A percentile compares a stretch with the other conserved stretches of the same genome.
phyloP scores from a whole-genome alignment of 2,329 filamentous ascomycete species.

The Fusarium sp. region DNA sequence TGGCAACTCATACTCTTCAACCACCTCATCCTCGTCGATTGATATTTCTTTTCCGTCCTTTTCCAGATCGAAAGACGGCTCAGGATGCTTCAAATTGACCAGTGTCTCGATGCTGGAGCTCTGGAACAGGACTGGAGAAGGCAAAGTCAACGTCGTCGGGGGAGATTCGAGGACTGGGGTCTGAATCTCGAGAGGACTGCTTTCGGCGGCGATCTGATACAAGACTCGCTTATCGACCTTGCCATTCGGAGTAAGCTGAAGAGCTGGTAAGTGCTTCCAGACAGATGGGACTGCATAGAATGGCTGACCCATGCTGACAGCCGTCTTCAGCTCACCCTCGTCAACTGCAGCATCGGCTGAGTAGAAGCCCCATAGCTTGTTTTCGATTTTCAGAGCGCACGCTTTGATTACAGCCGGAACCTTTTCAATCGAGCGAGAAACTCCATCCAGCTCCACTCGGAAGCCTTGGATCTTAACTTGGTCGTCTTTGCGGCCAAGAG shows the following conservation, averaged over 20 bases:
- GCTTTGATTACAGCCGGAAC: constrained; percentile 7
- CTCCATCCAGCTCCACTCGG: constrained; percentile 20
- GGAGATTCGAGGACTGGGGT: neutral
- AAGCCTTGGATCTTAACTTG: constrained; percentile 32
- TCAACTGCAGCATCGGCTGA: constrained; percentile 13
- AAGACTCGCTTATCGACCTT: constrained; percentile 23
- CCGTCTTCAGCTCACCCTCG: constrained; percentile 15
- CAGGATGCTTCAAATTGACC: neutral
- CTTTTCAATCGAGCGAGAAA: constrained; percentile 18
- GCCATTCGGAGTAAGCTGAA: constrained; percentile 29
- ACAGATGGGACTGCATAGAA: constrained; percentile 29
- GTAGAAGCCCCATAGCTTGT: constrained; percentile 19
- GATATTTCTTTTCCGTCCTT: neutral
- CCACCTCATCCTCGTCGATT: constrained; percentile 2
- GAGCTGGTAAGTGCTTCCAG: constrained; percentile 17
- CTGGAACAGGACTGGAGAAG: neutral
- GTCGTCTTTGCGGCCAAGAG: constrained; percentile 32
- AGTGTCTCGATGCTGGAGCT: constrained; percentile 9
- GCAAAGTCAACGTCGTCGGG: constrained; percentile 10
- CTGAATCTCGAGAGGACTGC: neutral
- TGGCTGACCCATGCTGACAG: constrained; percentile 9
- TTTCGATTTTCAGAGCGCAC: constrained; percentile 23
- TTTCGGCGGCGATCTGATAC: constrained; percentile 10
- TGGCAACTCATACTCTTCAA: constrained; percentile 19
- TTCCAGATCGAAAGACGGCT: constrained; percentile 3